Evolutionary conservation across 2,329 filamentous ascomycete species (phyloP).

Genomic region (Ceratocystis ficicola): DNA sequence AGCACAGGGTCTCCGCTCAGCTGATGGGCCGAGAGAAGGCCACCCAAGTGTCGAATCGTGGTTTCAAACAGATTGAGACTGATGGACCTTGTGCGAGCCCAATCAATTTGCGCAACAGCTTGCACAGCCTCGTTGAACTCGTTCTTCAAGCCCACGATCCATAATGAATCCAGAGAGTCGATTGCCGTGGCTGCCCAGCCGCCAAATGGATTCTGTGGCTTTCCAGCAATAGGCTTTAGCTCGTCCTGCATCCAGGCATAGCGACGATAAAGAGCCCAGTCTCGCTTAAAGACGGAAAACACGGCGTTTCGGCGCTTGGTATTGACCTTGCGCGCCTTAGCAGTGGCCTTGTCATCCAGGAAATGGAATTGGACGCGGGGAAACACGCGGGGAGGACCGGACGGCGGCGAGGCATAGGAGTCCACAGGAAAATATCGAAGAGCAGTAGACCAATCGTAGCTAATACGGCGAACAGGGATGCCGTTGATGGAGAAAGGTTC

Average conservation of each 20-base stretch:
- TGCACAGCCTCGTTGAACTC: slow-evolving; percentile 45
- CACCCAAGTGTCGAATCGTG: slow-evolving; percentile 43
- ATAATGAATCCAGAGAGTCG: slow-evolving; percentile 48
- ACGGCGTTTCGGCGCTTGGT: slow-evolving; percentile 31
- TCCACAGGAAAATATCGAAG: slow-evolving; percentile 27
- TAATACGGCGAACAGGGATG: slow-evolving; percentile 25
- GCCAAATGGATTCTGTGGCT: slow-evolving; percentile 38
- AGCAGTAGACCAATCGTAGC: slow-evolving; percentile 29
- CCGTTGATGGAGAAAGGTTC: slow-evolving; percentile 9
- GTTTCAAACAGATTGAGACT: slow-evolving; percentile 44
- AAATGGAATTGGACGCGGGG: slow-evolving; percentile 31
- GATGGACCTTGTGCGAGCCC: slow-evolving; percentile 34
- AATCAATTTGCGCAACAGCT: slow-evolving; percentile 40
- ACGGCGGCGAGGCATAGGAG: slow-evolving; percentile 29
- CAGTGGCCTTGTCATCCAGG: slow-evolving; percentile 23
- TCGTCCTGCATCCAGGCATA: slow-evolving; percentile 44
- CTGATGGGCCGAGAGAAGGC: slow-evolving; percentile 40
- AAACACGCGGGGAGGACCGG: slow-evolving; percentile 25
- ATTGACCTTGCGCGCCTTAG: slow-evolving; percentile 11
- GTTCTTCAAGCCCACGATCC: slow-evolving; percentile 47
- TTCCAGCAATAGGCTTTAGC: slow-evolving; percentile 37
- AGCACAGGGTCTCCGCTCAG: slow-evolving; percentile 36
- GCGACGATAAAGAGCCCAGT: slow-evolving; percentile 41
- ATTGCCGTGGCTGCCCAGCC: slow-evolving; percentile 49
- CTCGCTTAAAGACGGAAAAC: slow-evolving; percentile 34